phyloP scores from a whole-genome alignment of 2,329 filamentous ascomycete species.

The Dactylellina drechsleri region DNA sequence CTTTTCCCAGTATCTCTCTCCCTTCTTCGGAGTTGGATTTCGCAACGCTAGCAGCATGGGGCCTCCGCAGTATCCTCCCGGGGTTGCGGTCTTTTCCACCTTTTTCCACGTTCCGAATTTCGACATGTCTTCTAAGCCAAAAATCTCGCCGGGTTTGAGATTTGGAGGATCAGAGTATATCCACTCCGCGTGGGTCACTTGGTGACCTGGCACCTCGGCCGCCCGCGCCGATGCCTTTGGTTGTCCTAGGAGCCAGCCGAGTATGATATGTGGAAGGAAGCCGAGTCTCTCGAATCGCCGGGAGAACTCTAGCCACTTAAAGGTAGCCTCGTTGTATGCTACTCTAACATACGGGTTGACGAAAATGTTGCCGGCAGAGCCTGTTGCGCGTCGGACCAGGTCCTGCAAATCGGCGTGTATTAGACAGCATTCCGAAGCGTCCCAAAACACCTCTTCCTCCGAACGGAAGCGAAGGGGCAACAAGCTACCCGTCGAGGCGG shows the following conservation, averaged over 20 bases:
- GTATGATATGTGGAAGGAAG: constrained; percentile 68
- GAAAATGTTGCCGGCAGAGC: constrained; percentile 70
- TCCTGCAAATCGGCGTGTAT: constrained; percentile 64
- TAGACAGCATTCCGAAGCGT: constrained; percentile 74
- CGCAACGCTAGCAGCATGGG: constrained; percentile 67
- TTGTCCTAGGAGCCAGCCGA: constrained; percentile 68
- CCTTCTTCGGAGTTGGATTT: constrained; percentile 33
- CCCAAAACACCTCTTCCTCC: constrained; percentile 70
- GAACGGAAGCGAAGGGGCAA: constrained; percentile 69
- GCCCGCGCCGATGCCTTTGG: constrained; percentile 61
- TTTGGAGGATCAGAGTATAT: constrained; percentile 69
- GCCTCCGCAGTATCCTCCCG: constrained; percentile 69
- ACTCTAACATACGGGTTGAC: constrained; percentile 80
- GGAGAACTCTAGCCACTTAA: constrained; percentile 70
- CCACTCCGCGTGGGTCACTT: constrained; percentile 68
- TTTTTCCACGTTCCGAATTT: constrained; percentile 53
- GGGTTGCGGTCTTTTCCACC: constrained; percentile 61
- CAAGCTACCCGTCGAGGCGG: constrained; percentile 54
- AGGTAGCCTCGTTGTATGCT: constrained; percentile 70
- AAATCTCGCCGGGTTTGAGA: constrained; percentile 67
- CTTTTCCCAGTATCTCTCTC: neutral
- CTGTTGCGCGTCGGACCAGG: constrained; percentile 57
- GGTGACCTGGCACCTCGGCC: constrained; percentile 26
- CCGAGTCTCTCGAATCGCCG: constrained; percentile 75
- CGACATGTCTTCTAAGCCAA: constrained; percentile 62